Base-by-base conservation (phyloP, 2,329 filamentous ascomycete species). In the Cryphonectria parasitica region DNA sequence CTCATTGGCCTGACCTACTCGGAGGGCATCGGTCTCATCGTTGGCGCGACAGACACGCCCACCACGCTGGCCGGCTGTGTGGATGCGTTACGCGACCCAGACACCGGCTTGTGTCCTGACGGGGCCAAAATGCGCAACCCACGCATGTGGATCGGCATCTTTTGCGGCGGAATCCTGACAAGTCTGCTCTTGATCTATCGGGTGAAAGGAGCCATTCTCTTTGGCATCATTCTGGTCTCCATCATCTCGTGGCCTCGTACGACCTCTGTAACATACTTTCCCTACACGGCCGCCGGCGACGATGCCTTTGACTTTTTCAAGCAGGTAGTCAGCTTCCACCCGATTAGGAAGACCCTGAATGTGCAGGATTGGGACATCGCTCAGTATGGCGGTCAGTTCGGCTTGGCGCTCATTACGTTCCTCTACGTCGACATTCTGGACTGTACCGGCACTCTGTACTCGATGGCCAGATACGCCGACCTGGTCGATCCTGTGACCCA, bases 381-480 rank as follows among this genome's bases (percentile, higher is more conserved):
- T 10, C 84, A 84, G 5, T 89, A 93, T 70, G 90, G 91, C 15
- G 89, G 89, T 3, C 90, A 96, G 77, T 97, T 97, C 77, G 92
- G 91, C 39, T 85, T 96, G 65, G 94, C 94, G 0, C 89, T 97
- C 74, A 90, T 97, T 79, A 97, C 94, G 2, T 97, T 97, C 82
- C 85, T 97, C 31, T 97, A 97, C 77, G 93, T 97, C 74, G 94
- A 97, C 77, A 95, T 97, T 72, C 88, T 97, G 61, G 94, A 97
- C 80, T 91, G 89, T 74, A 97, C 94, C 0, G 94, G 93, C 75
- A 97, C 93, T 0, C 83, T 97, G 71, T 97, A 97, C 82, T 92
- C 92, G 28, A 97, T 97, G 93, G 94, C 94, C 25, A 90, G 91
- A 41, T 96, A 95, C 80, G 91, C 91, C 74, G 89, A 92, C 61